phyloP scores from a whole-genome alignment of 257 asterid species.

The Rauvolfia tetraphylla region DNA sequence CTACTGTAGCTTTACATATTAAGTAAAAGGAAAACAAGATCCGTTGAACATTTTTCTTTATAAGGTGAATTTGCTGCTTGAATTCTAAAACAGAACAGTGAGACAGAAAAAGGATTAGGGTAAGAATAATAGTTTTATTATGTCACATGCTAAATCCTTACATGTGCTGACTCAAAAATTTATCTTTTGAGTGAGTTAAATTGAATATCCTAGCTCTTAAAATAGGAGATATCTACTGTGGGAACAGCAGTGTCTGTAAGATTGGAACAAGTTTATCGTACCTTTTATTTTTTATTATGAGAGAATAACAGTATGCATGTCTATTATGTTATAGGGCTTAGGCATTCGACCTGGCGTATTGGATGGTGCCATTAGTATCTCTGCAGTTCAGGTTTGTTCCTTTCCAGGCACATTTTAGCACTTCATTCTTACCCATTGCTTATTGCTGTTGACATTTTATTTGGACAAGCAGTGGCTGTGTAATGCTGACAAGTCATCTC shows the following conservation, averaged over 20 bases:
- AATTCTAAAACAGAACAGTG: not conserved
- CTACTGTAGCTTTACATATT: not conserved
- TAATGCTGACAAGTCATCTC: slow-evolving; percentile 96
- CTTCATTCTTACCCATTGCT: not conserved
- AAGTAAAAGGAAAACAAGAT: not conserved
- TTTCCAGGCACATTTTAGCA: not conserved
- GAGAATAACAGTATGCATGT: slow-evolving; percentile 7
- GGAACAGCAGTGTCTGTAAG: not conserved
- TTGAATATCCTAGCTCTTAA: not conserved
- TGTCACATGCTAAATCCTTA: not conserved
- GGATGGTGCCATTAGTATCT: slow-evolving; percentile 98
- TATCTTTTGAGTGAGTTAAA: not conserved
- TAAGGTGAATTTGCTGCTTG: not conserved
- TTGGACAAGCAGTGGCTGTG: slow-evolving; percentile 77
- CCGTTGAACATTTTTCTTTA: not conserved
- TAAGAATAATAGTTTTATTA: too few species aligned
- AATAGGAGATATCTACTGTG: not conserved
- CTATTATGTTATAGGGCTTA: slow-evolving; percentile 56
- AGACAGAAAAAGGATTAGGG: not conserved
- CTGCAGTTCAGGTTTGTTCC: slow-evolving; percentile 88
- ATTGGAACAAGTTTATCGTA: not conserved
- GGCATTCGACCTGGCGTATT: slow-evolving; percentile 84
- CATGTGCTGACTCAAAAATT: not conserved
- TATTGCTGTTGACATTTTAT: slow-evolving; percentile 13
- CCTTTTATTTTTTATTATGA: not conserved